These are phyloP conservation scores for Aspergillus cejpii DNA, from an alignment of 2,329 filamentous ascomycete species.

Conservation along the genomic window DNA sequence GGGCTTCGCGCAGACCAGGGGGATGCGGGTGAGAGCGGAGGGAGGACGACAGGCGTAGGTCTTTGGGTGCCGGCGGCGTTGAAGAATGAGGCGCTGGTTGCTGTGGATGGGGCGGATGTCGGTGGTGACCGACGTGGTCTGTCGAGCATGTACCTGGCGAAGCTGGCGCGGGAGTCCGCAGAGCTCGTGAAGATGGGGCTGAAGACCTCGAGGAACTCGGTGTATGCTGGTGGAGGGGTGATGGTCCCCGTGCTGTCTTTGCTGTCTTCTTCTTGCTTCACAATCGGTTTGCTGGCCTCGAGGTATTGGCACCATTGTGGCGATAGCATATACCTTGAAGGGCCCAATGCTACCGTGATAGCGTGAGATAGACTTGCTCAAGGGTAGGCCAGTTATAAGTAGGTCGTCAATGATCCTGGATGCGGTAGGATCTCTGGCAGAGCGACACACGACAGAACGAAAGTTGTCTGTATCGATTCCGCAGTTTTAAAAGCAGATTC, in stretches of 20 bases:
- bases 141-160: slow-evolving; percentile 38
- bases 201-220: slow-evolving; percentile 82
- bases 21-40: slow-evolving; percentile 54
- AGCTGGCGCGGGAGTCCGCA: slow-evolving; percentile 50
- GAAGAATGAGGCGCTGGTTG: slow-evolving; percentile 38
- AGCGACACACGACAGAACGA: no score
- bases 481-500: no score
- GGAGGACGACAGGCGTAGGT: slow-evolving; percentile 37
- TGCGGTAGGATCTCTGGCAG: no score
- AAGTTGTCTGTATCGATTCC: no score
- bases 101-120: slow-evolving; percentile 34
- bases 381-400: no score
- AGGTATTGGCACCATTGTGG: slow-evolving; percentile 49
- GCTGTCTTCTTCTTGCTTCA: slow-evolving; percentile 30
- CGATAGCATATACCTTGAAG: no score
- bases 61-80: slow-evolving; percentile 35
- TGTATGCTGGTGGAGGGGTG: slow-evolving; percentile 79
- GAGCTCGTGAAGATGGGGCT: slow-evolving; percentile 65
- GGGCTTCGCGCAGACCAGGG: slow-evolving; percentile 54
- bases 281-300: slow-evolving; percentile 61
- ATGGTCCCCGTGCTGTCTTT: slow-evolving; percentile 70
- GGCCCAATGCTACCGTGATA: no score
- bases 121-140: slow-evolving; percentile 26
- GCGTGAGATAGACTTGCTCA: no score
- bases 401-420: no score